phyloP scores from a whole-genome alignment of 306 rosid species.

The Datisca glomerata region DNA sequence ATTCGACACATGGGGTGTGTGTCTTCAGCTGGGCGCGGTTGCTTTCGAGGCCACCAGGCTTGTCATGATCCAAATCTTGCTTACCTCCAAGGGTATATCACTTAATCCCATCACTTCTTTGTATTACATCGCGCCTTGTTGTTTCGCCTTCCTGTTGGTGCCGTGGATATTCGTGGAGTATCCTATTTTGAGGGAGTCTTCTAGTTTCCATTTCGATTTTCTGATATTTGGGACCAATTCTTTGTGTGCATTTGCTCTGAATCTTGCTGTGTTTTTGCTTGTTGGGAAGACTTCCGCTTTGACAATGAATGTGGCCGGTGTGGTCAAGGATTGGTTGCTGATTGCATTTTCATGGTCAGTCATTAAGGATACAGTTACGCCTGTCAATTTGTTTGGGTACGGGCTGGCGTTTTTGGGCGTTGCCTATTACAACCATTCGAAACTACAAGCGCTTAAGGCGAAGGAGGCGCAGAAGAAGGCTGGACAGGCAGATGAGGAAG shows the following conservation, averaged over 20 bases:
- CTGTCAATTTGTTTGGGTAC: conserved; percentile 50
- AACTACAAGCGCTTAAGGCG: conserved; percentile 52
- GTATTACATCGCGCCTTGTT: conserved; percentile 62
- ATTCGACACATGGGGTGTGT: conserved; percentile 47
- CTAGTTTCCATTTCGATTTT: conserved; percentile 39
- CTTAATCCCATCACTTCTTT: conserved; percentile 52
- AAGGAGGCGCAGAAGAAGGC: conserved; percentile 52
- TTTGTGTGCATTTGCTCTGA: conserved; percentile 51
- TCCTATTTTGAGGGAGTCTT: conserved; percentile 36
- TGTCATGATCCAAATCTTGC: conserved; percentile 60
- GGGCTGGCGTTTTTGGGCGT: conserved; percentile 64
- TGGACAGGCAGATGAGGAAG: conserved; percentile 34
- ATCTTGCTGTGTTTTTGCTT: conserved; percentile 53
- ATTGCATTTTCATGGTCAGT: conserved; percentile 70
- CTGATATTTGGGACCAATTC: conserved; percentile 51
- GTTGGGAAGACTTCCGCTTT: conserved; percentile 64
- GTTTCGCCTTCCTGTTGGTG: conserved; percentile 32
- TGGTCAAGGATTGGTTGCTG: conserved; percentile 60
- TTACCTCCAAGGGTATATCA: conserved; percentile 55
- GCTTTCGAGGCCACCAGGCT: conserved; percentile 62
- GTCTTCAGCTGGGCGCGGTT: conserved; percentile 54
- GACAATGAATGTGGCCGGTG: conserved; percentile 75
- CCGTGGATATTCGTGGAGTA: conserved; percentile 58
- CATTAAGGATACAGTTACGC: conserved; percentile 57
- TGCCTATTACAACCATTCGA: conserved; percentile 56